Percentiles rank a stretch among this genome's conserved stretches.
Conservation (phyloP, 768 basidiomycete species). For the Lactifluus echinatus region DNA sequence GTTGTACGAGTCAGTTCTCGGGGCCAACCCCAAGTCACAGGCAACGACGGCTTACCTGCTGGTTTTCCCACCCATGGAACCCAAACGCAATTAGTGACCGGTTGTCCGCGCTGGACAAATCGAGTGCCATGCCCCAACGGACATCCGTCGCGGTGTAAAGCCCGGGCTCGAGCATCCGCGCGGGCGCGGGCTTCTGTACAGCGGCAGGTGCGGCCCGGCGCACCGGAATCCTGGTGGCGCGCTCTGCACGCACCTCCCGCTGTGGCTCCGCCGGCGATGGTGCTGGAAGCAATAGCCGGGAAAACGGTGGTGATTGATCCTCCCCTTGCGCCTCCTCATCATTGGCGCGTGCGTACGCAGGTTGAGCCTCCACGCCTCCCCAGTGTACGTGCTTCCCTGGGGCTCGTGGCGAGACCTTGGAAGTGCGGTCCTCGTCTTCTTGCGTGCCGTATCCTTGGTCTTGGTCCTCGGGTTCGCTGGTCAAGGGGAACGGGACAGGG, state of each 20-base stretch:
- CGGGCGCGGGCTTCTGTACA: neutral
- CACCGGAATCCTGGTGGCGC: conserved; percentile 1
- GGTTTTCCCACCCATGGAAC: conserved; percentile 20
- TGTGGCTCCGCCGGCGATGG: neutral
- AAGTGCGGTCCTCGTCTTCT: conserved; percentile 15
- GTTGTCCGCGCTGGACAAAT: conserved; percentile 17
- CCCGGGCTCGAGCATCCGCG: conserved; percentile 14
- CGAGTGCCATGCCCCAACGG: conserved; percentile 20
- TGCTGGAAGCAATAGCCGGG: conserved; percentile 11
- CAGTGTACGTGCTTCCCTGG: conserved; percentile 14
- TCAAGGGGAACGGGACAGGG: conserved; percentile 10
- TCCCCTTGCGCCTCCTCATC: conserved; percentile 8
- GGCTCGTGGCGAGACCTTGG: neutral
- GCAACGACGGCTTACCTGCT: conserved; percentile 8
- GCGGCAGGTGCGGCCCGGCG: conserved; percentile 2
- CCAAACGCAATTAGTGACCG: conserved; percentile 17
- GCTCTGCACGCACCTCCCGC: conserved; percentile 9
- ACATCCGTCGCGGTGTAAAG: conserved; percentile 18
- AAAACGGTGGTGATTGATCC: conserved; percentile 12
- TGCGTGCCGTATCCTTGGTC: conserved; percentile 20
- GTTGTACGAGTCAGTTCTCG: neutral
- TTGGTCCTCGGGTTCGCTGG: conserved; percentile 15
- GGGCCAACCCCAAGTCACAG: neutral
- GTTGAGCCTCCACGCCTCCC: conserved; percentile 14
- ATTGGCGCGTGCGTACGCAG: neutral